These are phyloP conservation scores for Aspergillus oerlinghausenensis DNA, from an alignment of 2,329 filamentous ascomycete species.

Conservation along the genomic window DNA sequence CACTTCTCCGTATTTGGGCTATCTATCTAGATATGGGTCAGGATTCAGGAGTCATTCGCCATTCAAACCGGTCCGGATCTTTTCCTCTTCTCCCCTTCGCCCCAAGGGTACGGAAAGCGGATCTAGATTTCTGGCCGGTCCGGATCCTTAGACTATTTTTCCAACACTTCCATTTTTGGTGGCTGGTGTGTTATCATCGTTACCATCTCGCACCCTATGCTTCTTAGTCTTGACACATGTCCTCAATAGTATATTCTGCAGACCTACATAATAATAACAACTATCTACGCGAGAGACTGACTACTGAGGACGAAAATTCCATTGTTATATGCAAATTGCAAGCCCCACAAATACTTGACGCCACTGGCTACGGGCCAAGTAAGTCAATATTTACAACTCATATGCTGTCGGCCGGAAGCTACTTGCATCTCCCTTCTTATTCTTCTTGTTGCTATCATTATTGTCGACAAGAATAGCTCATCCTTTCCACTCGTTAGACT, in stretches of 20 bases:
- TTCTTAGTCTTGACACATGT: neutral
- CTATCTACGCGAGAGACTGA: no score
- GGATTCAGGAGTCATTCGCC: neutral
- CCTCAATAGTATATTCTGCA: neutral
- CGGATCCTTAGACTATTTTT: neutral
- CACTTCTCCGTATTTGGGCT: neutral
- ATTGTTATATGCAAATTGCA: neutral
- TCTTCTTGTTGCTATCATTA: neutral
- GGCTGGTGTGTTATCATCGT: neutral
- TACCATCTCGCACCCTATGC: neutral
- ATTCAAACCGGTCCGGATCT: neutral
- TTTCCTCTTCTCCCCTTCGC: neutral
- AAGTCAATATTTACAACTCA: neutral
- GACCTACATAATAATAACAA: no score
- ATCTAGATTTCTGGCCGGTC: neutral
- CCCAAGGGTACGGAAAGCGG: neutral
- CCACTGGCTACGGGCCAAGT: neutral
- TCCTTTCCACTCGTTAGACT: neutral
- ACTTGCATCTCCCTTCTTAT: neutral
- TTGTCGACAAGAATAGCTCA: neutral
- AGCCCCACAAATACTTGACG: neutral
- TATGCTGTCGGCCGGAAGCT: no score
- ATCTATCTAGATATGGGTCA: no score
- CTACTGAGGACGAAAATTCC: no score
- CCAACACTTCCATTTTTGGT: neutral